Evolutionary conservation across 2,329 filamentous ascomycete species (phyloP), one percentile per base, ranked within the genome.

Genomic region (Calonectria ilicicola): DNA sequence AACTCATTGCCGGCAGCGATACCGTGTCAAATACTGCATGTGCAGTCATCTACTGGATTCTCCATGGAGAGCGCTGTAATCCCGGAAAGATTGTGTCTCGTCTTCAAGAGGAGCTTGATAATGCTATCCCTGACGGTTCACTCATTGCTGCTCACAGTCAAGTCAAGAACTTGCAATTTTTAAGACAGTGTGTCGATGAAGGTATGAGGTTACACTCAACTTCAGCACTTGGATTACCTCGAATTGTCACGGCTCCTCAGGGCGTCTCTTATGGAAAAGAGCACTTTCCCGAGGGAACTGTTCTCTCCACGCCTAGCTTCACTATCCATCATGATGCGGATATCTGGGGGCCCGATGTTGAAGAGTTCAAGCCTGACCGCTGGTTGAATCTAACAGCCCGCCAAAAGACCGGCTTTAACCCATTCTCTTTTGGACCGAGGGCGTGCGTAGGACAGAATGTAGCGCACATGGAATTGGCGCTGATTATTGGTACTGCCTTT

Each of bases 1-100:
- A 75, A 19, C 73, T 75, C 51, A 75, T 75, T 8, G 71, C 73
- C 1, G 73, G 73, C 2, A 75, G 73, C 21, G 73, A 75, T 47
- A 75, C 71, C 14, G 68, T 71, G 1, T 73, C 73, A 4, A 75
- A 75, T 60, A 71, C 73, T 1, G 60, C 73, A 1, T 75, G 70
- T 14, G 73, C 73, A 8, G 62, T 73, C 21, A 63, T 75, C 32
- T 75, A 73, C 27, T 71, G 68, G 65, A 73, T 75, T 44, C 60
- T 75, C 4, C 62, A 70, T 15, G 72, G 72, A 26, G 72, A 74
- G 23, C 69, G 72, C 19, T 17, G 19, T 12, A 71, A 46, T 19
- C 73, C 70, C 3, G 70, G 70, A 3, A 64, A 21, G 8, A 56
- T 75, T 15, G 46, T 75, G 3, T 35, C 71, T 9, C 42, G 65